These are phyloP conservation scores for Fomitiporia mediterranea DNA, from an alignment of 1,284 basidiomycete species.

Conservation along the genomic window DNA sequence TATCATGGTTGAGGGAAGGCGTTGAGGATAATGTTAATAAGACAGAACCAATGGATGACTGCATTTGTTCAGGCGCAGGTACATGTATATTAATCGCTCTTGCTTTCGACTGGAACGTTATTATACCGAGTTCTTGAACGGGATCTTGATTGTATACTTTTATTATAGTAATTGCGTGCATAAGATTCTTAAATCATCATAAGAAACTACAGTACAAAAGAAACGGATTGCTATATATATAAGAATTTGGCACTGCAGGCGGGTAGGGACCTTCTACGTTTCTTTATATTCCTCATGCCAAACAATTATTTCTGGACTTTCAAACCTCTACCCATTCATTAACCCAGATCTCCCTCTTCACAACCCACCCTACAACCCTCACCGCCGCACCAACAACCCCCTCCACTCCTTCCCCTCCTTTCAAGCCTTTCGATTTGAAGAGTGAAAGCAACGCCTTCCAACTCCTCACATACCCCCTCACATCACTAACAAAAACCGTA, in stretches of 20 bases:
- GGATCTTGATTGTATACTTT: no score
- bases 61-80: no score
- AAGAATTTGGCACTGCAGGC: no score
- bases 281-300: no score
- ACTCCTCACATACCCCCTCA: constrained; percentile 1
- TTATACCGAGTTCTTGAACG: no score
- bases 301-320: not conserved
- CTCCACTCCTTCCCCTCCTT: not conserved
- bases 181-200: not conserved
- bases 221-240: no score
- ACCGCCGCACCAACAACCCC: constrained; percentile 5
- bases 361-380: not conserved
- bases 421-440: no score
- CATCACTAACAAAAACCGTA: constrained; percentile 12
- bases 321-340: constrained; percentile 18
- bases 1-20: constrained; percentile 81
- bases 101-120: not conserved
- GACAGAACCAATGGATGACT: no score
- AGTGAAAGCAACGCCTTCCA: constrained; percentile 17
- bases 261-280: no score
- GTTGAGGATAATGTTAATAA: no score
- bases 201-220: not conserved
- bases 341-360: constrained; percentile 18
- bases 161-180: no score
- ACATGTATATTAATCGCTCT: no score